Evolutionary conservation across 306 rosid genomes (phyloP).

Genomic region (Acmispon strigosus): DNA sequence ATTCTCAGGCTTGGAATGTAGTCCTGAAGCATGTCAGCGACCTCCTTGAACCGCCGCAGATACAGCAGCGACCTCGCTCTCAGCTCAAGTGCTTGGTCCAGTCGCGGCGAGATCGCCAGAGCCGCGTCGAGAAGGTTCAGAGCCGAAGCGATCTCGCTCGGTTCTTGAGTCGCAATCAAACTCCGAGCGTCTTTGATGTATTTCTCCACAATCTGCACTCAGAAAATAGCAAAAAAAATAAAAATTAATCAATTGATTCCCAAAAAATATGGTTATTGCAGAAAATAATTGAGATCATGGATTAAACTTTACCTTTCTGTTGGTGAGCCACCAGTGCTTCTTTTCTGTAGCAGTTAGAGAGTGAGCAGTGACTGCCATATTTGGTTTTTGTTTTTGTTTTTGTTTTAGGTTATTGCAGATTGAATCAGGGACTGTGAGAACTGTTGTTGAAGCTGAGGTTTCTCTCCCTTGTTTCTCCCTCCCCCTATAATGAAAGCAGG

Average conservation of each 20-base stretch:
- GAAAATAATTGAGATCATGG: no score
- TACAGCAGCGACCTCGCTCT: constrained; percentile 71
- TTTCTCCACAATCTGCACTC: constrained; percentile 67
- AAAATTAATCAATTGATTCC: no score
- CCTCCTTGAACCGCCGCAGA: constrained; percentile 79
- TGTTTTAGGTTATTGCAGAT: no score
- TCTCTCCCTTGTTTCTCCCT: not conserved
- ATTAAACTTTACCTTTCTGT: constrained; percentile 49
- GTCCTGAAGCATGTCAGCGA: constrained; percentile 92
- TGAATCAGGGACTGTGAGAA: no score
- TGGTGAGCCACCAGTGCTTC: constrained; percentile 96
- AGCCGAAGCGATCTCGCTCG: constrained; percentile 58
- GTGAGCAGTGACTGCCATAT: constrained; percentile 60
- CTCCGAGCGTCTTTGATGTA: constrained; percentile 65
- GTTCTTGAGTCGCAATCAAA: constrained; percentile 65
- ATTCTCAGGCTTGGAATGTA: constrained; percentile 87
- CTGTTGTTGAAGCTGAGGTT: not conserved
- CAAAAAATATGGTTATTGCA: no score
- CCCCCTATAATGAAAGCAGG: constrained; percentile 15
- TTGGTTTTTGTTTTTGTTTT: not conserved
- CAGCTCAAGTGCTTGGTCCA: constrained; percentile 77
- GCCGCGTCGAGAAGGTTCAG: constrained; percentile 79
- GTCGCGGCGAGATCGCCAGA: constrained; percentile 58
- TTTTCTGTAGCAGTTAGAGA: constrained; percentile 43
- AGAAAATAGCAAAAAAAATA: not conserved